phyloP scores from a whole-genome alignment of 176 grass and related monocot genomes.

The Oryza nivara region DNA sequence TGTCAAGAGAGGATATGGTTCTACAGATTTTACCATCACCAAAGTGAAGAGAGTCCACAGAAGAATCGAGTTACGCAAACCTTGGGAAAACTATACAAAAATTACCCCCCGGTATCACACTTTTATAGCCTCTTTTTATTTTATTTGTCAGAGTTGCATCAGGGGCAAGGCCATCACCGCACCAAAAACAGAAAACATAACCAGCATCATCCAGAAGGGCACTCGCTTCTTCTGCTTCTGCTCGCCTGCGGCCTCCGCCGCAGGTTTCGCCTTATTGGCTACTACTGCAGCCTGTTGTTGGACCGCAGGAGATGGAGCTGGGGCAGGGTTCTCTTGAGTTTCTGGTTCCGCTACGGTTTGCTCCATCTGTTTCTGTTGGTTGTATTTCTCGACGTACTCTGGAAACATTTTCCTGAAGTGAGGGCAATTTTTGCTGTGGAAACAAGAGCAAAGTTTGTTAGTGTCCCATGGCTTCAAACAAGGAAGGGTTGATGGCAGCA shows the following conservation, averaged over 20 bases:
- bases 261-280: constrained; percentile 32
- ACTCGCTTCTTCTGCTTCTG: constrained; percentile 69
- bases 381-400: constrained; percentile 90
- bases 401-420: constrained; percentile 97
- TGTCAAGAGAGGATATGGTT: constrained; percentile 39
- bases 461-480: neutral
- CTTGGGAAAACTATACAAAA: constrained; percentile 82
- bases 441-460: neutral
- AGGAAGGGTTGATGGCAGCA: neutral
- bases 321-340: constrained; percentile 41
- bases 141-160: constrained; percentile 79
- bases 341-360: constrained; percentile 40
- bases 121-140: constrained; percentile 6
- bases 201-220: constrained; percentile 84
- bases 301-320: constrained; percentile 37
- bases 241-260: constrained; percentile 9
- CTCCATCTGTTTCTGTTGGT: constrained; percentile 57
- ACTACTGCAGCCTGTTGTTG: constrained; percentile 38
- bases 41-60: constrained; percentile 32
- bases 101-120: constrained; percentile 42
- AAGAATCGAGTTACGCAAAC: constrained; percentile 47
- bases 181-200: constrained; percentile 83
- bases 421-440: constrained; percentile 85
- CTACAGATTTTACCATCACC: constrained; percentile 51
- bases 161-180: constrained; percentile 95